Evolutionary conservation across 2,329 filamentous ascomycete species (phyloP).

Genomic region (Nakataea oryzae): DNA sequence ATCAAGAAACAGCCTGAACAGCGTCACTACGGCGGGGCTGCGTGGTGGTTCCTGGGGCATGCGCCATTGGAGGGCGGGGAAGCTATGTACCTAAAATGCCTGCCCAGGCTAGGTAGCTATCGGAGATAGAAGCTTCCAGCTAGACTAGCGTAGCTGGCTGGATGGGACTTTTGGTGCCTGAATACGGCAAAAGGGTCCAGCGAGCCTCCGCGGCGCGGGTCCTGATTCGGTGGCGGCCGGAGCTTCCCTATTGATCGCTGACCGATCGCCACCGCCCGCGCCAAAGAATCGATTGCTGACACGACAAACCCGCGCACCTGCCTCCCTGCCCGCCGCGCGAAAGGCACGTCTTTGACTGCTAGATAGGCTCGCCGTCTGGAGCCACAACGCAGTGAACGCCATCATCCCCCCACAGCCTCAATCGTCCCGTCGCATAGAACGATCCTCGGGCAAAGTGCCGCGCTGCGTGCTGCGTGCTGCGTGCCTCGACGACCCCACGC

Average conservation of each 20-base stretch:
- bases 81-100: not conserved
- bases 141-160: not conserved
- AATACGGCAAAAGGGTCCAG: not conserved
- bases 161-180: too few relatives aligned
- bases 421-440: not conserved
- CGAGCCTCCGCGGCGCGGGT: too few relatives aligned
- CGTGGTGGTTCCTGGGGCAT: not conserved
- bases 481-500: not conserved
- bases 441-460: not conserved
- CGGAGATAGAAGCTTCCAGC: too few relatives aligned
- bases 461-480: not conserved
- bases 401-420: not conserved
- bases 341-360: too few relatives aligned
- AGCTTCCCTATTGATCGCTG: not conserved
- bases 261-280: accelerated
- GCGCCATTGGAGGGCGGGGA: not conserved
- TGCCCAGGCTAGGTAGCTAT: not conserved
- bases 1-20: not conserved
- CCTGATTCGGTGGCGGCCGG: not conserved
- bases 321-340: too few relatives aligned
- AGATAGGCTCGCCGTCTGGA: not conserved
- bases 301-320: too few relatives aligned
- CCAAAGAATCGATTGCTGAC: not conserved
- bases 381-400: not conserved
- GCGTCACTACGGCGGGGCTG: not conserved